Base-by-base conservation (phyloP, 2,329 filamentous ascomycete genomes). In the Fusarium sp. region DNA sequence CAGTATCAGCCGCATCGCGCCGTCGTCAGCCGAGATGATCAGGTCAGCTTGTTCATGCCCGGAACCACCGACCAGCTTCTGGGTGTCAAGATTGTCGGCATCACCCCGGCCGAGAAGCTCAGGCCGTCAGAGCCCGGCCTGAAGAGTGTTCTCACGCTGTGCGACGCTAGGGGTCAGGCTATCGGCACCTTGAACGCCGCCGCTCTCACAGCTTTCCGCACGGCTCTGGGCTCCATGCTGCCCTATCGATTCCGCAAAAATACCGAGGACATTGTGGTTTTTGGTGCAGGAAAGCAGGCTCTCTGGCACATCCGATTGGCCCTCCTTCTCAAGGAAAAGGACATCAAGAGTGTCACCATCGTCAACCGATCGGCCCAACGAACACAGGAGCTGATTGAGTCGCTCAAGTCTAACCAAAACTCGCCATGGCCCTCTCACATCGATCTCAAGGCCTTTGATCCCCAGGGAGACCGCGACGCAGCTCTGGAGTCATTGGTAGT, bases 281-380 rank as follows among this genome's bases (percentile, higher is more conserved):
- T 94, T 76, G 92, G 92, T 2, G 91, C 91, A 0, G 92, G 92
- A 22, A 90, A 89, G 74, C 92, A 94, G 81, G 92, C 92, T 1
- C 91, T 92, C 78, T 94, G 92, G 92, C 92, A 94, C 76, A 88
- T 93, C 16, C 88, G 91, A 1, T 85, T 94, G 9, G 91, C 92
- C 0, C 81, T 94, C 7, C 81, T 92, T 8, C 84, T 93, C 0
- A 74, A 79, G 5, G 79, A 74, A 16, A 64, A 71, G 29, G 75
- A 74, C 1, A 76, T 82, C n/a, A 66, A 69, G 10, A 71, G 59
- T 5, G 69, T 84, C 14, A 82, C 79, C 0, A 62, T 84, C 4
- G 79, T 84, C 10, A 84, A 84, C 35, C 79, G 82, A 1, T 81
- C 81, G 0, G 27, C 59, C 1, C 63, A 70, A 14, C 63, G 80